Percentiles rank a stretch among this genome's conserved stretches.
These are phyloP conservation scores for Allium fistulosum DNA, from an alignment of 106 monocot genomes.

Conservation along the genomic window DNA sequence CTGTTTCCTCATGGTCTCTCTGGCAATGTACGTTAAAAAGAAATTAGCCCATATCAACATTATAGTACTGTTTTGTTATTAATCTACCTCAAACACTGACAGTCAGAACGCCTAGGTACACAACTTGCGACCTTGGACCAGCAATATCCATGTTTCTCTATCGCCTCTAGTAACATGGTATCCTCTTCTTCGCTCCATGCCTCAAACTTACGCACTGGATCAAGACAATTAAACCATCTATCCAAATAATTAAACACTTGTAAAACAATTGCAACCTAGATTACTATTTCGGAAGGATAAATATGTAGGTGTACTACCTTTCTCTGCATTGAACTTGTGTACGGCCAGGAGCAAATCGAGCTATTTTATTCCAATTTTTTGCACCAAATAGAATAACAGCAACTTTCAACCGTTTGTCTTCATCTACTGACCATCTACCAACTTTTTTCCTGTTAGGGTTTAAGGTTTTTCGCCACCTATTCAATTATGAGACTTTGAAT, in stretches of 20 bases:
- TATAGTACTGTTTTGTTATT: no score
- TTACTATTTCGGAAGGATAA: background rate
- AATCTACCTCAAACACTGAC: slow-evolving; percentile 77
- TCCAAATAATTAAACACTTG: background rate
- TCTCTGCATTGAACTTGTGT: slow-evolving; percentile 85
- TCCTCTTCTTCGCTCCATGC: slow-evolving; percentile 93
- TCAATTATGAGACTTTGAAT: no score
- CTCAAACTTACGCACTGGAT: slow-evolving; percentile 68
- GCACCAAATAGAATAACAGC: slow-evolving; percentile 84
- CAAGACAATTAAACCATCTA: slow-evolving; percentile 95
- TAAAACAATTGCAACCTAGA: background rate
- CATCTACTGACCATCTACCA: slow-evolving; percentile 90
- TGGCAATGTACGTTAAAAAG: no score
- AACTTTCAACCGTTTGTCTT: slow-evolving; percentile 91
- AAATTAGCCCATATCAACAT: no score
- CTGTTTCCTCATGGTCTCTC: no score
- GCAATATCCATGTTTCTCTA: slow-evolving; percentile 46
- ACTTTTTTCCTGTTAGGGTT: slow-evolving; percentile 60
- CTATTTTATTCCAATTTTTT: slow-evolving; percentile 83
- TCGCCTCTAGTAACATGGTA: slow-evolving; percentile 55
- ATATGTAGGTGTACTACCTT: slow-evolving; percentile 36
- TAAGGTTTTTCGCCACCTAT: slow-evolving; percentile 82
- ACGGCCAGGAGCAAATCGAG: slow-evolving; percentile 70
- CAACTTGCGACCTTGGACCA: slow-evolving; percentile 81
- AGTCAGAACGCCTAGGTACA: slow-evolving; percentile 81